Conservation (phyloP, 2,329 filamentous ascomycete species). For the Capronia coronata region DNA sequence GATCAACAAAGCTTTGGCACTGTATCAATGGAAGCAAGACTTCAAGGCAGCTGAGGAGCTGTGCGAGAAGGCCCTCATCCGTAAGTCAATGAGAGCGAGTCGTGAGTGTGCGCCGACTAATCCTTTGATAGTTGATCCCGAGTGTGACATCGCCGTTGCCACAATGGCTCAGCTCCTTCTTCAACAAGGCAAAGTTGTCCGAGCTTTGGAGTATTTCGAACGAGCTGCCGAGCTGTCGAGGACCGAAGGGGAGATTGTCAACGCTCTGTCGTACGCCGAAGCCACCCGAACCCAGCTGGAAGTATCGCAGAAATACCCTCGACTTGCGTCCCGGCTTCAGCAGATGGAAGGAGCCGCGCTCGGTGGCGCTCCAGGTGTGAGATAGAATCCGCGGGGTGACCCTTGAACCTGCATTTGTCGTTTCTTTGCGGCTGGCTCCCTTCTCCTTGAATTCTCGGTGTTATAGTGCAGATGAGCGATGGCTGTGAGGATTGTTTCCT, state of each 20-base stretch:
- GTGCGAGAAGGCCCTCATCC: slow-evolving; percentile 94
- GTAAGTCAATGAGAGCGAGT: slow-evolving; percentile 51
- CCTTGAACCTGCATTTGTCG: slow-evolving; percentile 4
- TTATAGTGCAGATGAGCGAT: slow-evolving; percentile 18
- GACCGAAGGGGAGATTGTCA: slow-evolving; percentile 92
- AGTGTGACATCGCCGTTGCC: slow-evolving; percentile 96
- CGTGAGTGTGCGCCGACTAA: slow-evolving; percentile 34
- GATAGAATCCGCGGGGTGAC: slow-evolving; percentile 5
- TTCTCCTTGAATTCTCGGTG: slow-evolving; percentile 13
- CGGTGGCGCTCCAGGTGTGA: slow-evolving; percentile 16
- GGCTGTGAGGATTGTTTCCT: slow-evolving; percentile 14
- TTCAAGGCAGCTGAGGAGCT: slow-evolving; percentile 91
- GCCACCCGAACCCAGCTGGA: slow-evolving; percentile 93
- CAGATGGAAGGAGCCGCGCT: slow-evolving; percentile 44
- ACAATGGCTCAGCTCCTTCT: slow-evolving; percentile 97
- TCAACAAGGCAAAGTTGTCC: slow-evolving; percentile 93
- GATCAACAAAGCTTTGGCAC: slow-evolving; percentile 94
- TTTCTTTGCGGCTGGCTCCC: slow-evolving; percentile 14
- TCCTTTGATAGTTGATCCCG: slow-evolving; percentile 73
- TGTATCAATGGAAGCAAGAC: slow-evolving; percentile 98
- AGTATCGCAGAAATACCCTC: slow-evolving; percentile 79
- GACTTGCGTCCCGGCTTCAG: slow-evolving; percentile 66
- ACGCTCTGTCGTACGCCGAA: slow-evolving; percentile 93
- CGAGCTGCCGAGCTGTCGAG: slow-evolving; percentile 87
- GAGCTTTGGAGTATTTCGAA: slow-evolving; percentile 95